Evolutionary conservation across 768 basidiomycete genomes (phyloP), one percentile per base, ranked within the genome.

Genomic region (Amanita inopinata): DNA sequence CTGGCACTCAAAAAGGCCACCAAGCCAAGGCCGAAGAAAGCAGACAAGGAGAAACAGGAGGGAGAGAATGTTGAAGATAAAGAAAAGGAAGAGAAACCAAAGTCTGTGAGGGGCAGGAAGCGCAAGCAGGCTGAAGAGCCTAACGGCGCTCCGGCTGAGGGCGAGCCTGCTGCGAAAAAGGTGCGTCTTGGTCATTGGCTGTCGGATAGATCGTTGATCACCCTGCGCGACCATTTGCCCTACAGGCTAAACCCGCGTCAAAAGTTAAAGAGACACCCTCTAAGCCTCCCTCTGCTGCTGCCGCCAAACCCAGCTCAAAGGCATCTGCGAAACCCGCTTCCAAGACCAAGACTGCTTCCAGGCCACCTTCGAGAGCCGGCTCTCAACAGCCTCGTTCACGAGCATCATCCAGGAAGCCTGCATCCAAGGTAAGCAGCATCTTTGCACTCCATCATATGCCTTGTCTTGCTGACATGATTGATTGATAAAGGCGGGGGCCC

Each of bases 151-250:
- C 55, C 52, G 9, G 61, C 45, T 4, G 68, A 61, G 27, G 67
- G 61, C 19, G 63, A 64, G 39, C 81, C 81, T 25, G 65, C 80
- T 0, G 64, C 76, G 4, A 84, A 85, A 65, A 83, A 78, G 71
- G 83, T 78, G 35, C 31, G 46, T 53, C 46, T 51, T 43, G 42
- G 17, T 38, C 37, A 39, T 28, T 46, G 17, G 12, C 20, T 42
- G 23, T 48, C 45, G 23, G 28, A 28, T 40, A 23, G 20, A 33
- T n/a, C 43, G 37, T 40, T 52, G 38, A 52, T 45, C 47, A 43
- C 48, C 37, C 22, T 48, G 7, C 44, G n/a, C n/a, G n/a, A n/a
- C n/a, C n/a, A 25, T 25, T 30, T 49, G 39, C 34, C 40, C 27
- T 27, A 12, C 65, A 67, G 18, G 60, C 56, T 15, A 71, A 72